These are phyloP conservation scores for Neurospora sp. DNA, from an alignment of 2,329 filamentous ascomycete genomes.

Conservation along the genomic window DNA sequence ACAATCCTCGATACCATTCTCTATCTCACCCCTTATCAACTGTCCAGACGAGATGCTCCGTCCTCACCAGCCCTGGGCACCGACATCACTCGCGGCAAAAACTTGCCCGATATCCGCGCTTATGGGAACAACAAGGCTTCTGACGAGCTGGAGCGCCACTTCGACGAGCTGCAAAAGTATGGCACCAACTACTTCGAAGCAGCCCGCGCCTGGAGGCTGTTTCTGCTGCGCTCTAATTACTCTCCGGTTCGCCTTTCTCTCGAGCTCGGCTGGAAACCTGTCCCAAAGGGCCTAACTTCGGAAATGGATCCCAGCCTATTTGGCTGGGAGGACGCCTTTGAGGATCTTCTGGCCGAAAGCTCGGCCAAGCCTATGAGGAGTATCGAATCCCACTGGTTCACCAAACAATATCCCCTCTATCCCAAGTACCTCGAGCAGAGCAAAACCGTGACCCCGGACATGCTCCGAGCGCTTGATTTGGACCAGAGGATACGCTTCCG, in stretches of 20 bases:
- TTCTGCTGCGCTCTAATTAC: conserved; percentile 31
- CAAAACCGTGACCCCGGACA: conserved; percentile 22
- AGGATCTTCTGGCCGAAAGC: conserved; percentile 44
- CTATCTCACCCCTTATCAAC: not conserved
- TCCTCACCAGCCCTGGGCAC: not conserved
- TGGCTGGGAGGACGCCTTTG: conserved; percentile 48
- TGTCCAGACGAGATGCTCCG: not conserved
- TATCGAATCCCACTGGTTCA: conserved; percentile 17
- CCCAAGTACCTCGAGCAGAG: conserved; percentile 28
- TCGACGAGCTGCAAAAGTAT: not conserved
- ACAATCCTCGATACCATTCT: not conserved
- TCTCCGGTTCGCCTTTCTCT: conserved; percentile 34
- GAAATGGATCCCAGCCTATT: conserved; percentile 30
- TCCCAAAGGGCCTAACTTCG: conserved; percentile 33
- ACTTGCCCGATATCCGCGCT: not conserved
- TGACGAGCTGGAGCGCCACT: not conserved
- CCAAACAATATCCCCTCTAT: conserved; percentile 22
- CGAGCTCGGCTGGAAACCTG: conserved; percentile 32
- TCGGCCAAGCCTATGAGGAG: conserved; percentile 32
- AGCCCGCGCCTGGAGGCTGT: conserved; percentile 13
- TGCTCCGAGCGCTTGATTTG: conserved; percentile 15
- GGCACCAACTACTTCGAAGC: not conserved
- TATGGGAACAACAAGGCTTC: not conserved
- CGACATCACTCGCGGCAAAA: not conserved
- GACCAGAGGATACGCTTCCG: conserved; percentile 20